Percentiles rank a stretch among this genome's conserved stretches.
These are phyloP conservation scores for Lathyrus sativus DNA, from an alignment of 306 rosid genomes.

Conservation along the genomic window DNA sequence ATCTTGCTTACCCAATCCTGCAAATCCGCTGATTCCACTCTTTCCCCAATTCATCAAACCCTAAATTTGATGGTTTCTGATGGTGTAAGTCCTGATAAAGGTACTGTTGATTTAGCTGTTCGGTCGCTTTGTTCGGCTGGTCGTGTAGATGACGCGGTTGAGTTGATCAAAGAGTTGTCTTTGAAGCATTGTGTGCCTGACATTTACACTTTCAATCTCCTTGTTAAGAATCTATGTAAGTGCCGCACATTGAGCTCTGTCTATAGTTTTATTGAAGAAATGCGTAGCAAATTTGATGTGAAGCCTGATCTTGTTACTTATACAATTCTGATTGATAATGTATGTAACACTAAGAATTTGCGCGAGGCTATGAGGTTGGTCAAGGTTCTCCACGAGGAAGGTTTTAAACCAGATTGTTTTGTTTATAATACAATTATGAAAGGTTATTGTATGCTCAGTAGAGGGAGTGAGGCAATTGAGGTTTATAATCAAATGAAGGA, in stretches of 20 bases:
- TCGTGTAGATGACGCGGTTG: slow-evolving; percentile 58
- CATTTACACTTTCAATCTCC: slow-evolving; percentile 63
- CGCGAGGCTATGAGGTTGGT: slow-evolving; percentile 70
- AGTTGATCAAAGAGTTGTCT: slow-evolving; percentile 56
- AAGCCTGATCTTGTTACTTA: slow-evolving; percentile 86
- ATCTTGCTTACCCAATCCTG: slow-evolving; percentile 65
- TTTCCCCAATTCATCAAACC: slow-evolving; percentile 58
- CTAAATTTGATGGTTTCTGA: slow-evolving; percentile 69
- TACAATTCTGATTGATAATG: slow-evolving; percentile 82
- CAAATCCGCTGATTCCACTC: slow-evolving; percentile 49
- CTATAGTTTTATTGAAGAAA: slow-evolving; percentile 58
- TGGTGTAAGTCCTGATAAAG: slow-evolving; percentile 62
- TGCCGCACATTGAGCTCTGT: slow-evolving; percentile 50
- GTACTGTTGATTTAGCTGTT: slow-evolving; percentile 63
- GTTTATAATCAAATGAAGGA: slow-evolving; percentile 81
- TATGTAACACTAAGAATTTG: slow-evolving; percentile 69
- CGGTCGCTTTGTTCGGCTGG: slow-evolving; percentile 63
- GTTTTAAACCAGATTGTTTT: slow-evolving; percentile 81
- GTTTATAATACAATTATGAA: slow-evolving; percentile 83
- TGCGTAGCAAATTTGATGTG: slow-evolving; percentile 44
- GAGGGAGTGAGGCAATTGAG: slow-evolving; percentile 70
- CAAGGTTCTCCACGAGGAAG: slow-evolving; percentile 62
- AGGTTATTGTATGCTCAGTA: slow-evolving; percentile 74
- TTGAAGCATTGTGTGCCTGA: slow-evolving; percentile 61
- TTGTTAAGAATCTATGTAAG: slow-evolving; percentile 70